Evolutionary conservation across 495 filamentous ascomycete species (phyloP).

Genomic region (Podospora australis): DNA sequence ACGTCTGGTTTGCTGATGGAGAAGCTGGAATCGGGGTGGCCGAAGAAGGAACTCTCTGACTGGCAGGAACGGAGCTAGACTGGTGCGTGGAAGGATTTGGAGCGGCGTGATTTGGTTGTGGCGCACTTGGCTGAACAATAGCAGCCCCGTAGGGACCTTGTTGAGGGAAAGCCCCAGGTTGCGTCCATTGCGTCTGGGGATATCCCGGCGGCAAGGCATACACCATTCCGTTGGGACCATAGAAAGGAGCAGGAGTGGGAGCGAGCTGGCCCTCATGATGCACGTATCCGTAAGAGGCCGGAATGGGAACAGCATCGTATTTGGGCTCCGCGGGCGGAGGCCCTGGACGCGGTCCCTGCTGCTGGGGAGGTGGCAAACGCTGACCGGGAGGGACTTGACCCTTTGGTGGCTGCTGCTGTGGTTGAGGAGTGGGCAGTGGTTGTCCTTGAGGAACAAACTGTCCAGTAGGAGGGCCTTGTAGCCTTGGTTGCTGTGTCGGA

Average conservation of each 20-base stretch:
- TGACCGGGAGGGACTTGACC: background rate
- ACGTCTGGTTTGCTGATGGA: too few species aligned
- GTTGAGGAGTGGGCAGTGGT: background rate
- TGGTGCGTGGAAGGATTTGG: background rate
- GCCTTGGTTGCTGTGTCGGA: background rate
- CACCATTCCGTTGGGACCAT: conserved; percentile 12
- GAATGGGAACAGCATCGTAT: conserved; percentile 44
- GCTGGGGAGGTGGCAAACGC: conserved; percentile 6
- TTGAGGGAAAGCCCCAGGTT: background rate
- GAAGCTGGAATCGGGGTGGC: conserved; percentile 1
- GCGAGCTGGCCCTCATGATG: conserved; percentile 37
- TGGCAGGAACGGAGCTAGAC: background rate
- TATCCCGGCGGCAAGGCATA: conserved; percentile 1
- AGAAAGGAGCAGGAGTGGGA: conserved; percentile 31
- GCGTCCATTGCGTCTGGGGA: conserved; percentile 15
- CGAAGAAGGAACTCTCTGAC: background rate
- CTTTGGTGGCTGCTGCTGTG: conserved; percentile 6
- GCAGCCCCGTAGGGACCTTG: conserved; percentile 1
- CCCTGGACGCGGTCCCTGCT: conserved; percentile 2
- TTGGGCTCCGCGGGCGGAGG: conserved; percentile 25
- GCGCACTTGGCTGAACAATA: conserved; percentile 4
- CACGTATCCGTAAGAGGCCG: conserved; percentile 37
- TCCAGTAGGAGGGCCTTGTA: too few species aligned
- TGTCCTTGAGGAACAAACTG: conserved; percentile 1
- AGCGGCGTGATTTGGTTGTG: background rate